Conservation (phyloP, 257 asterid genomes). For the Solanum pinnatisectum region DNA sequence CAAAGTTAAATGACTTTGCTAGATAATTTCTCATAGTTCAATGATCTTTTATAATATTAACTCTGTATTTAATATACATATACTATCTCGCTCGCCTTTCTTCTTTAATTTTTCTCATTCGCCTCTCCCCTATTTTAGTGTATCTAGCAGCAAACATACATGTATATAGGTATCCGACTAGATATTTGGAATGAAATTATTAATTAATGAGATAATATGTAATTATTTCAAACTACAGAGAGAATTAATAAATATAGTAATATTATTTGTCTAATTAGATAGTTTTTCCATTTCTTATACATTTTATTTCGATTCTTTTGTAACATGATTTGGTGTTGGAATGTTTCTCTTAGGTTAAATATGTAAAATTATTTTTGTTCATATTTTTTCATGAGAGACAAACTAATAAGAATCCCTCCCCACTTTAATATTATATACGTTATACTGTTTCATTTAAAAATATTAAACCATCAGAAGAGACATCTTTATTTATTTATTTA, state of each 20-base stretch:
- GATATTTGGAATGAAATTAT: too few species aligned
- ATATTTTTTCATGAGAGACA: background rate
- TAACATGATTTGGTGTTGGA: background rate
- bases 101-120: too few species aligned
- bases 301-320: background rate
- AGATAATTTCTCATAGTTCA: too few species aligned
- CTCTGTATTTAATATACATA: background rate
- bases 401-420: background rate
- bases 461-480: background rate
- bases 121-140: background rate
- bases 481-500: background rate
- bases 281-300: background rate
- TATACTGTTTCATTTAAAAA: background rate
- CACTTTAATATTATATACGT: background rate
- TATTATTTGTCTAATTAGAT: too few species aligned
- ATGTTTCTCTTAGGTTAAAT: background rate
- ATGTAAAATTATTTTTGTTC: background rate
- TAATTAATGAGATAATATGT: too few species aligned
- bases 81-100: background rate
- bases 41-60: too few species aligned
- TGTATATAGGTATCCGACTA: too few species aligned
- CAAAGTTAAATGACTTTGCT: too few species aligned
- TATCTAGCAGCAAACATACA: too few species aligned
- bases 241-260: too few species aligned
- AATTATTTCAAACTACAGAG: too few species aligned